Percentiles rank a stretch among this genome's conserved stretches.
These are phyloP conservation scores for thale cress (Arabidopsis thaliana) DNA, from an alignment of 345 rosid genomes.

Conservation along the genomic window TAIR10.1 NC_003070.9:10190001-10190500, in stretches of 20 bases:
- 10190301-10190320: not conserved
- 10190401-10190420: constrained; percentile 58
- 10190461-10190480: constrained; percentile 15
- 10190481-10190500: constrained; percentile 11
- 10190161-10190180: constrained; percentile 23
- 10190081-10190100: not conserved
- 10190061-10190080: not conserved
- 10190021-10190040: too few species aligned
- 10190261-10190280: constrained; percentile 28
- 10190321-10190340: constrained; percentile 1
- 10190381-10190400: constrained; percentile 78
- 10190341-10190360: constrained; percentile 32
- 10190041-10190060: not conserved
- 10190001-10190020: too few species aligned
- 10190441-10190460: constrained; percentile 5
- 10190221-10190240: constrained; percentile 32
- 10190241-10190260: constrained; percentile 16
- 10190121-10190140: constrained; percentile 10
- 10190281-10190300: not conserved
- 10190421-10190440: constrained; percentile 7
- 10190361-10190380: constrained; percentile 88
- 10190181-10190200: constrained; percentile 28
- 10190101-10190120: not conserved
- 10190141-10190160: not conserved
- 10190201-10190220: constrained; percentile 28